phyloP scores from a whole-genome alignment of 2,329 filamentous ascomycete genomes.

The Botrytis tulipae region DNA sequence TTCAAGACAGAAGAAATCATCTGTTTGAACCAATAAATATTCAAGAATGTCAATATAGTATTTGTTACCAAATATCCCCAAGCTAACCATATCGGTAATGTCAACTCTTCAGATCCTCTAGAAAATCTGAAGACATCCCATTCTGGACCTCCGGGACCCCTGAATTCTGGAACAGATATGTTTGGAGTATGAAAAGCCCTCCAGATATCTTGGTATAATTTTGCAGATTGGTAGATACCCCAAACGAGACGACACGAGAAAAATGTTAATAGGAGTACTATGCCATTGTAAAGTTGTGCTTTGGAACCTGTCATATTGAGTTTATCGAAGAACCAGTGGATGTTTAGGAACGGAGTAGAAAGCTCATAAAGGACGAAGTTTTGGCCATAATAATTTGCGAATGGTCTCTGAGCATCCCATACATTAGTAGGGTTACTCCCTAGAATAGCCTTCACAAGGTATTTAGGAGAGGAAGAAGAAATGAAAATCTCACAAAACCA shows the following conservation, averaged over 20 bases:
- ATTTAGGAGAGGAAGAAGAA: too few species aligned
- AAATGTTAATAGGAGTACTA: conserved; percentile 68
- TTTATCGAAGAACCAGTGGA: conserved; percentile 90
- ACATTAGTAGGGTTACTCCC: too few species aligned
- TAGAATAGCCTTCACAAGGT: too few species aligned
- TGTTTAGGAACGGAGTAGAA: conserved; percentile 77
- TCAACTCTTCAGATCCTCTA: conserved; percentile 46
- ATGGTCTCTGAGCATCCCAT: conserved; percentile 59
- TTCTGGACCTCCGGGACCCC: background rate
- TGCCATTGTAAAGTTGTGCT: conserved; percentile 74
- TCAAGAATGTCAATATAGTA: conserved; percentile 68
- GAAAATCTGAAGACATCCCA: conserved; percentile 38
- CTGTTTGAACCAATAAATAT: conserved; percentile 80
- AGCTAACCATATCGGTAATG: conserved; percentile 66
- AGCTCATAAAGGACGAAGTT: conserved; percentile 84
- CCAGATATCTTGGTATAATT: conserved; percentile 69
- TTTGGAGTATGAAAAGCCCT: conserved; percentile 23
- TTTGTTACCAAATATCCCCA: conserved; percentile 67
- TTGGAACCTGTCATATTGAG: conserved; percentile 71
- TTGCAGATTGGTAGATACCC: conserved; percentile 67
- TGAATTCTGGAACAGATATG: too few species aligned
- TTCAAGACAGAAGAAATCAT: conserved; percentile 52
- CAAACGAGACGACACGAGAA: conserved; percentile 75
- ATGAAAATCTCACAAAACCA: conserved; percentile 60
- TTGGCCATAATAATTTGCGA: conserved; percentile 76